These are phyloP conservation scores for Poronia punctata DNA, from an alignment of 495 filamentous ascomycete genomes.

Conservation along the genomic window DNA sequence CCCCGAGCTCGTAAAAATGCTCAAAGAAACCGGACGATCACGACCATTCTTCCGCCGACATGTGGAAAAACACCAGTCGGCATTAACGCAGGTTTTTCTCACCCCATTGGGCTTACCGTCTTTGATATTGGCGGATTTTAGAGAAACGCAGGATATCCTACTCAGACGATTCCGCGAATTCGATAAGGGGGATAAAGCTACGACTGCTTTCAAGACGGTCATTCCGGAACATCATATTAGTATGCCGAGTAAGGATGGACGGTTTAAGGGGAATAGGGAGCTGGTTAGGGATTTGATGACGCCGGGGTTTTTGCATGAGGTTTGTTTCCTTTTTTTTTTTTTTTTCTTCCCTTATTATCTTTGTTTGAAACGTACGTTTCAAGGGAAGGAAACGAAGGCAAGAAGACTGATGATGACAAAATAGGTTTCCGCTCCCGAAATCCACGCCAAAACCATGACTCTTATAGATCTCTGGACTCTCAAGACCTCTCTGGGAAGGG, in stretches of 20 bases:
- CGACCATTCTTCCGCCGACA: constrained; percentile 22
- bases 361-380: too few species aligned
- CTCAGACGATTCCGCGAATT: constrained; percentile 34
- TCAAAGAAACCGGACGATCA: constrained; percentile 15
- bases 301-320: constrained; percentile 25
- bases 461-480: constrained; percentile 31
- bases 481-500: constrained; percentile 25
- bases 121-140: constrained; percentile 34
- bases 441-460: constrained; percentile 20
- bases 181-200: constrained; percentile 23
- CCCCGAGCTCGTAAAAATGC: constrained; percentile 23
- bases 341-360: too few species aligned
- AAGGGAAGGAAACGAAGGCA: too few species aligned
- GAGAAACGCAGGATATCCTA: constrained; percentile 35
- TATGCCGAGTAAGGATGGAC: constrained; percentile 17
- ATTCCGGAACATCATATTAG: constrained; percentile 26
- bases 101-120: constrained; percentile 27
- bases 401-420: background rate
- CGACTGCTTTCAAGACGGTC: constrained; percentile 21
- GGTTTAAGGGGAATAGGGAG: constrained; percentile 27
- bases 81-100: constrained; percentile 35
- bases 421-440: constrained; percentile 24
- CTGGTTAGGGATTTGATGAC: constrained; percentile 35
- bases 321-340: background rate
- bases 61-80: constrained; percentile 21